These are phyloP conservation scores for Cystobasidium pallidum DNA, from an alignment of 1,284 basidiomycete species.

Conservation along the genomic window DNA sequence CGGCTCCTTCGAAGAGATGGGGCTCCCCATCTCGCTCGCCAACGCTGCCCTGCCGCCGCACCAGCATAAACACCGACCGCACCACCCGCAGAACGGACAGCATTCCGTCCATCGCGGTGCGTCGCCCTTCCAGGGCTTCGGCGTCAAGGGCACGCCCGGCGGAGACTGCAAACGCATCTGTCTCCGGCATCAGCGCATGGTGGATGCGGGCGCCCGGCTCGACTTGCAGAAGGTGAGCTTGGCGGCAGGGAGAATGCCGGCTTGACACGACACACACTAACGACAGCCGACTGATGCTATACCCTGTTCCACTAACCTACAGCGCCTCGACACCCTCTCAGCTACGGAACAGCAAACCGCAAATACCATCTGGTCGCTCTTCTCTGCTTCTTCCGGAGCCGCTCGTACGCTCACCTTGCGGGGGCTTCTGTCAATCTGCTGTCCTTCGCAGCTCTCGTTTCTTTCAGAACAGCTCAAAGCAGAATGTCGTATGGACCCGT, in stretches of 20 bases:
- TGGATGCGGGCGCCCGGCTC: slow-evolving; percentile 89
- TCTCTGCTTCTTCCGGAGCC: slow-evolving; percentile 89
- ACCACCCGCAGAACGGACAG: slow-evolving; percentile 39
- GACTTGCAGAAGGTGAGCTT: slow-evolving; percentile 83
- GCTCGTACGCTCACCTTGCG: slow-evolving; percentile 91
- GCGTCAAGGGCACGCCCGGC: slow-evolving; percentile 47
- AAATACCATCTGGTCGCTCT: slow-evolving; percentile 93
- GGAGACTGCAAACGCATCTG: slow-evolving; percentile 72
- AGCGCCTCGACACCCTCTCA: slow-evolving; percentile 78
- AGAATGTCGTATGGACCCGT: slow-evolving; percentile 94
- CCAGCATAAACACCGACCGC: slow-evolving; percentile 9
- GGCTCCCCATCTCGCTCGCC: slow-evolving; percentile 22
- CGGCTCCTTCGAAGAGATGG: slow-evolving; percentile 16
- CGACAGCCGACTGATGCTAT: neutral
- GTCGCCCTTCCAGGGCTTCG: slow-evolving; percentile 27
- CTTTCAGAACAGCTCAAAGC: slow-evolving; percentile 87
- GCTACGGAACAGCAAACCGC: slow-evolving; percentile 84
- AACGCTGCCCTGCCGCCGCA: slow-evolving; percentile 5
- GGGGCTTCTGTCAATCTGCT: slow-evolving; percentile 99
- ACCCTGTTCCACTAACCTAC: neutral
- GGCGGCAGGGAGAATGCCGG: neutral
- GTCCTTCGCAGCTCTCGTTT: slow-evolving; percentile 97
- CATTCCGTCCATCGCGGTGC: neutral
- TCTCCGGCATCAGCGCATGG: slow-evolving; percentile 92
- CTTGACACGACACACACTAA: neutral